Conservation (phyloP, 805 yeast species). For the Saturnispora hagleri region DNA sequence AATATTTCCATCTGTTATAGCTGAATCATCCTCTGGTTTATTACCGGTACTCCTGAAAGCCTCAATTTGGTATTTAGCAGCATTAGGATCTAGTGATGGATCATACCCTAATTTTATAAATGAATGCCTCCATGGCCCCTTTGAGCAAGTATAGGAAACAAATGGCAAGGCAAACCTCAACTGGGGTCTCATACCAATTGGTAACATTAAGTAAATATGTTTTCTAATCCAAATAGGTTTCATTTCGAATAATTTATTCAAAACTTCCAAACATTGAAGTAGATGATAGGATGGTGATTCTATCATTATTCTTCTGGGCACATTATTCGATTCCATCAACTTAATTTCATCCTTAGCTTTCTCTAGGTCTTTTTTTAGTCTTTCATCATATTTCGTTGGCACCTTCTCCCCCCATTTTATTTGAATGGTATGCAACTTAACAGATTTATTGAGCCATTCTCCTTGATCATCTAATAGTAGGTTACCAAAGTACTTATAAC, state of each 20-base stretch:
- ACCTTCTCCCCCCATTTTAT: slow-evolving; percentile 39
- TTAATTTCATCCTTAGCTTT: slow-evolving; percentile 28
- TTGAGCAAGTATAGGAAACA: slow-evolving; percentile 69
- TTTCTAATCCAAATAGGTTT: slow-evolving; percentile 85
- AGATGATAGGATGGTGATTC: slow-evolving; percentile 28
- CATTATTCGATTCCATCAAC: slow-evolving; percentile 19
- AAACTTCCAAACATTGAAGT: slow-evolving; percentile 35
- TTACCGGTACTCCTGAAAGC: slow-evolving; percentile 48
- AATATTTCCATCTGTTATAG: slow-evolving; percentile 13
- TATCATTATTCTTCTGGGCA: slow-evolving; percentile 17
- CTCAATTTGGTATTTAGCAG: slow-evolving; percentile 72
- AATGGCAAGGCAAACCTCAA: slow-evolving; percentile 76
- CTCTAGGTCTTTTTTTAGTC: slow-evolving; percentile 38
- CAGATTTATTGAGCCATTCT: slow-evolving; percentile 32
- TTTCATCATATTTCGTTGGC: slow-evolving; percentile 44
- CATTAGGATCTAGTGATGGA: slow-evolving; percentile 49
- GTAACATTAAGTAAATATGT: slow-evolving; percentile 51
- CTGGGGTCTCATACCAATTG: slow-evolving; percentile 34
- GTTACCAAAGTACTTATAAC: slow-evolving; percentile 70
- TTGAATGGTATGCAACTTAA: slow-evolving; percentile 46
- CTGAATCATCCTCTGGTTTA: slow-evolving; percentile 3
- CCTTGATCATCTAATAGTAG: slow-evolving; percentile 54
- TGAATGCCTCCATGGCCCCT: slow-evolving; percentile 94
- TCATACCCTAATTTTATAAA: slow-evolving; percentile 72
- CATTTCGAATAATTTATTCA: slow-evolving; percentile 43